These are phyloP conservation scores for Saururus chinensis DNA, from an alignment of 164 flowering plant species.

Conservation along the genomic window DNA sequence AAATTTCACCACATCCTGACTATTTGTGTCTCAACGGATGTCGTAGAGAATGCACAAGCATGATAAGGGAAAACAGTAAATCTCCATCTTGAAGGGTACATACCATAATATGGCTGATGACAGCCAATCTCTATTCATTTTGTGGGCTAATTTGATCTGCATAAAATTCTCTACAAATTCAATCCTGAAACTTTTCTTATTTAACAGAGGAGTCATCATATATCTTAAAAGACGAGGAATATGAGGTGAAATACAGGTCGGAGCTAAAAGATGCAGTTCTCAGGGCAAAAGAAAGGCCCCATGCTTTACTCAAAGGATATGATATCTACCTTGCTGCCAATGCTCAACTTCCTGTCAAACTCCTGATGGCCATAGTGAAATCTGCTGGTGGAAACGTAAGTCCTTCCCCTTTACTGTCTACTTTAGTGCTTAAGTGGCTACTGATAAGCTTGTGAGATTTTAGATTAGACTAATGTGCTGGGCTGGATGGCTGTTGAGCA, in stretches of 20 bases:
- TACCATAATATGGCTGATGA: too few relatives aligned
- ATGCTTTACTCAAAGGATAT: slow-evolving; percentile 55
- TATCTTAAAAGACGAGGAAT: slow-evolving; percentile 62
- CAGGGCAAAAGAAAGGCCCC: slow-evolving; percentile 47
- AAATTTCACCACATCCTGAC: background rate
- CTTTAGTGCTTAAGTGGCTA: background rate
- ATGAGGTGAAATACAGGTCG: slow-evolving; percentile 37
- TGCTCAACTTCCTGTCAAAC: slow-evolving; percentile 41
- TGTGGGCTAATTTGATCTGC: background rate
- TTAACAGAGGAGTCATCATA: slow-evolving; percentile 54
- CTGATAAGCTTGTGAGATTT: background rate
- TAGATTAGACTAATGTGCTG: too few relatives aligned
- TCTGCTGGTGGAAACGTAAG: slow-evolving; percentile 87
- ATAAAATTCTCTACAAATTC: background rate
- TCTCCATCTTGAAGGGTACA: too few relatives aligned
- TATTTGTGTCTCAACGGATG: too few relatives aligned
- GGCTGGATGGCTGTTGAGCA: too few relatives aligned
- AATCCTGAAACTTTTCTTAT: background rate
- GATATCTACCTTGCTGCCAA: slow-evolving; percentile 44
- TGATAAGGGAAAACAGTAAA: too few relatives aligned
- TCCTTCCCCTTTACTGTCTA: background rate
- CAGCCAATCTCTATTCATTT: too few relatives aligned
- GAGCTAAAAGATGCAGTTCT: slow-evolving; percentile 54
- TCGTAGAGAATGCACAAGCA: too few relatives aligned
- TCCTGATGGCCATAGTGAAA: slow-evolving; percentile 43